Evolutionary conservation across 129 eudicot genomes (phyloP).

Genomic region (Gnaphalium uliginosum): DNA sequence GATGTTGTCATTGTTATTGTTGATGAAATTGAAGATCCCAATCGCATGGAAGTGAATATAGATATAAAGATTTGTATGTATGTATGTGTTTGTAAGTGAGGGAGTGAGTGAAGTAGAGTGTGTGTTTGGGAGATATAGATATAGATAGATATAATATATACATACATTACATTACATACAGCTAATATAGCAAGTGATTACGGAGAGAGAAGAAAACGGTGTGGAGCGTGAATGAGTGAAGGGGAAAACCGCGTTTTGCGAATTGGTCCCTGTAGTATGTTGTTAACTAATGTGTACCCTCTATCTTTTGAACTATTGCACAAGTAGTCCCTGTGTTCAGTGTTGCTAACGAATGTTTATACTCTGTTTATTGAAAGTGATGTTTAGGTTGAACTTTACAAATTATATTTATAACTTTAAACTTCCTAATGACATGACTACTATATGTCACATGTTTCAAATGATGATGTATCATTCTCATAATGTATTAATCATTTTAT

Average conservation of each 20-base stretch:
- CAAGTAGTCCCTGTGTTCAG: not conserved
- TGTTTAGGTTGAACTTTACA: no score
- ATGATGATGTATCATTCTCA: no score
- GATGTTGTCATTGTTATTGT: constrained; percentile 23
- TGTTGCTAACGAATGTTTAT: not conserved
- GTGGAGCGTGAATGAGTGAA: constrained; percentile 25
- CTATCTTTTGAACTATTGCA: not conserved
- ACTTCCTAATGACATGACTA: no score
- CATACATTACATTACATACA: not conserved
- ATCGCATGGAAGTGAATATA: not conserved
- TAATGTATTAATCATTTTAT: no score
- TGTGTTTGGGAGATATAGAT: not conserved
- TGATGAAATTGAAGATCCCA: constrained; percentile 30
- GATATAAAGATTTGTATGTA: constrained; percentile 15
- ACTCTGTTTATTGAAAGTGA: not conserved
- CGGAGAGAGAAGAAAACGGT: constrained; percentile 30
- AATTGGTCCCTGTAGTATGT: not conserved
- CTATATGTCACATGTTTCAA: no score
- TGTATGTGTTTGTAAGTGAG: constrained; percentile 7
- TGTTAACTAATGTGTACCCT: not conserved
- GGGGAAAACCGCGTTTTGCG: constrained; percentile 13
- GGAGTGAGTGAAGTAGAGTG: constrained; percentile 22
- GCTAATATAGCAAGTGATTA: constrained; percentile 27
- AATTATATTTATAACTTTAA: no score
- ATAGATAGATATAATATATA: not conserved